Conservation (phyloP, 2,329 filamentous ascomycete genomes). For the Tolypocladium cylindrosporum region DNA sequence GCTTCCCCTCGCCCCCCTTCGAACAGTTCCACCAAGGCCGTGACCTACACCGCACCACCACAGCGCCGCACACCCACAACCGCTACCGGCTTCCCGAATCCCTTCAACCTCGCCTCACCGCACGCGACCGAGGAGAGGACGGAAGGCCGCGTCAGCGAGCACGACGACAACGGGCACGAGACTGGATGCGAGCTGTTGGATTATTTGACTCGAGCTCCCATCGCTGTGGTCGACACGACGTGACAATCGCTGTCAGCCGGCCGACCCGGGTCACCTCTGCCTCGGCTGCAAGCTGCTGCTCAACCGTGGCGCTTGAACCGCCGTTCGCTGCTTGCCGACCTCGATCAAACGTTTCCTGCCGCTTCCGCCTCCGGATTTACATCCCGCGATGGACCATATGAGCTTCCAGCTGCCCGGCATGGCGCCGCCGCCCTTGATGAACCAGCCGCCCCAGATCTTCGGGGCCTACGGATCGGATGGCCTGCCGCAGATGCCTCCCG, state of each 20-base stretch:
- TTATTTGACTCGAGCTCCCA: background rate
- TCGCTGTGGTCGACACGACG: background rate
- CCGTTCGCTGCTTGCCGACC: background rate
- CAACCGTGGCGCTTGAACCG: background rate
- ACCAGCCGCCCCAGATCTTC: constrained; percentile 61
- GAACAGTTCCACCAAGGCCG: background rate
- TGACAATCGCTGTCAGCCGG: background rate
- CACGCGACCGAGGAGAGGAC: background rate
- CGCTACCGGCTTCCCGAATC: background rate
- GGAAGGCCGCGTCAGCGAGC: background rate
- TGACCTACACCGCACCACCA: background rate
- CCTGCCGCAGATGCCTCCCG: constrained; percentile 45
- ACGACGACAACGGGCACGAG: background rate
- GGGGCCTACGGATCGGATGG: constrained; percentile 51
- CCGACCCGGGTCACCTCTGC: background rate
- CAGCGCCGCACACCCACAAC: background rate
- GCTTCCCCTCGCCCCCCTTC: background rate
- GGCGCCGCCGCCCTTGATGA: constrained; percentile 48
- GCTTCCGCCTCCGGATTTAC: background rate
- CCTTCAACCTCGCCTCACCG: background rate
- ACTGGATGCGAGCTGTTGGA: background rate
- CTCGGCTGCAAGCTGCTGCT: background rate
- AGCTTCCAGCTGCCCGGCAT: constrained; percentile 50
- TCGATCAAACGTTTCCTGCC: background rate
- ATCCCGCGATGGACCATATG: constrained; percentile 33